These are phyloP conservation scores for Monilinia fructigena DNA, from an alignment of 2,329 filamentous ascomycete genomes.

Conservation along the genomic window DNA sequence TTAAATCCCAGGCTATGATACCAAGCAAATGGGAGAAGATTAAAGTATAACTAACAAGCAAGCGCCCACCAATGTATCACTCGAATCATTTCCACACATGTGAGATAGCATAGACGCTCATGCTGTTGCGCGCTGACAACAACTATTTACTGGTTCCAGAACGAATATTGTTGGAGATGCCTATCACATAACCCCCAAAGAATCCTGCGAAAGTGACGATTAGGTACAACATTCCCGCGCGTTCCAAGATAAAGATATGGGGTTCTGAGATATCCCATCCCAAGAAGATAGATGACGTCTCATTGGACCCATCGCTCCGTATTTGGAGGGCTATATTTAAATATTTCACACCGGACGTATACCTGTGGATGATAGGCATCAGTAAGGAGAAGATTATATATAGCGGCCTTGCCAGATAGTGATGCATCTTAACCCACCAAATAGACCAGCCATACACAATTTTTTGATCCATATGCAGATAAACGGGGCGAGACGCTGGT, in stretches of 20 bases:
- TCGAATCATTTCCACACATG: not conserved
- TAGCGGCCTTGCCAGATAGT: not conserved
- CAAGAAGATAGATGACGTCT: not conserved
- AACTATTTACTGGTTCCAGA: not conserved
- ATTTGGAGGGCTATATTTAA: not conserved
- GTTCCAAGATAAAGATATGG: not conserved
- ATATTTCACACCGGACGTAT: not conserved
- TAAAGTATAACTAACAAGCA: not conserved
- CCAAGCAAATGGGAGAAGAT: not conserved
- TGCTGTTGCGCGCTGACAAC: not conserved
- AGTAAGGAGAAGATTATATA: not conserved
- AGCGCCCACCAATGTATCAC: not conserved
- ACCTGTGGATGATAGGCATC: not conserved
- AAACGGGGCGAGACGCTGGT: not conserved
- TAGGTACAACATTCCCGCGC: not conserved
- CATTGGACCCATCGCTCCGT: not conserved
- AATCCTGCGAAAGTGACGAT: not conserved
- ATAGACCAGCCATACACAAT: no score
- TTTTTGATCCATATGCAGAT: not conserved
- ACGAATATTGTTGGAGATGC: not conserved
- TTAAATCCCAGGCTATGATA: not conserved
- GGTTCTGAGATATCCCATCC: not conserved
- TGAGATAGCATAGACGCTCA: not conserved
- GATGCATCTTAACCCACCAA: not conserved
- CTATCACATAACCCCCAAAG: not conserved